Conservation (phyloP, 257 asterid species). For the Cinchona pubescens region DNA sequence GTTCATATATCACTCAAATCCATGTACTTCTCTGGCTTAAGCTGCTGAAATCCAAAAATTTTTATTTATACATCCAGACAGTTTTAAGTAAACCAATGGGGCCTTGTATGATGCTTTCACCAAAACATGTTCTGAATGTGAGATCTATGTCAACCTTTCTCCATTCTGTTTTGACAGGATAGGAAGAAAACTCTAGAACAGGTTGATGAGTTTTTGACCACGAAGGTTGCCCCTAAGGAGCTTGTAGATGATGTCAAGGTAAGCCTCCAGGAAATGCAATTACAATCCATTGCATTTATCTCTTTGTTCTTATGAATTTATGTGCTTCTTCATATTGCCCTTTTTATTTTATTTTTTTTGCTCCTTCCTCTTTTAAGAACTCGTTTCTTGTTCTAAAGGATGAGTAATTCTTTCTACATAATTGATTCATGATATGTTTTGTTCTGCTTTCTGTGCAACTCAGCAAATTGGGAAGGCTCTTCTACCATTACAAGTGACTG, state of each 20-base stretch:
- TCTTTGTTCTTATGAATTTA: neutral
- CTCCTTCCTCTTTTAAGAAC: neutral
- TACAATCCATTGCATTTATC: neutral
- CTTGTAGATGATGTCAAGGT: conserved; percentile 90
- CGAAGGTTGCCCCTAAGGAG: conserved; percentile 75
- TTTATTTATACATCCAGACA: neutral
- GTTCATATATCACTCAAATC: neutral
- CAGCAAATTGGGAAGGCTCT: conserved; percentile 91
- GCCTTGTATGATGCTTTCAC: neutral
- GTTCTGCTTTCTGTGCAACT: conserved; percentile 10
- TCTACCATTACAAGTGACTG: conserved; percentile 48
- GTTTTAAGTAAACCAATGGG: neutral
- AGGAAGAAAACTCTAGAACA: conserved; percentile 73
- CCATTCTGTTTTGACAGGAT: conserved; percentile 55
- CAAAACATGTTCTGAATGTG: neutral
- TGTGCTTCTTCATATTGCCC: neutral
- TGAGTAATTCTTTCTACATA: neutral
- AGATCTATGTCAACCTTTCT: conserved; percentile 1
- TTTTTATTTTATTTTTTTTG: neutral
- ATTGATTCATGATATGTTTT: neutral
- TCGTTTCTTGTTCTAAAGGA: neutral
- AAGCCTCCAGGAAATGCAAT: conserved; percentile 6
- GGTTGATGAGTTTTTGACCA: conserved; percentile 64
- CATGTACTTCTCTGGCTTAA: neutral
- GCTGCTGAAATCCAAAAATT: neutral